phyloP scores from a whole-genome alignment of 1,284 basidiomycete genomes.

The Ceratobasidium sp. region DNA sequence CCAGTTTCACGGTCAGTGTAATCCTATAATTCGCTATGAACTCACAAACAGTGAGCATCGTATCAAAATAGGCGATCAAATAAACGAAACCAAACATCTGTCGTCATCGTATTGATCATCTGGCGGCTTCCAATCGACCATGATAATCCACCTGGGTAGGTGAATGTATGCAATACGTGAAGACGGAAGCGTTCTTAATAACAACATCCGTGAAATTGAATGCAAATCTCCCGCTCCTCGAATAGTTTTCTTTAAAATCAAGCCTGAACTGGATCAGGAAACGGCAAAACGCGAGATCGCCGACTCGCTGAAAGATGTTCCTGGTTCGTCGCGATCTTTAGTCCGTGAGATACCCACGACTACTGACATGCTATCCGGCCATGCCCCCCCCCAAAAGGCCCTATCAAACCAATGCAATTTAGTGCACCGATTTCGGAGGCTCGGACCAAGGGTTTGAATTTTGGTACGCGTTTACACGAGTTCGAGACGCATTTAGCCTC shows the following conservation, averaged over 20 bases:
- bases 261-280: neutral
- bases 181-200: neutral
- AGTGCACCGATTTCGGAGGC: neutral
- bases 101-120: neutral
- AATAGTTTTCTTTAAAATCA: neutral
- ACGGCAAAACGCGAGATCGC: neutral
- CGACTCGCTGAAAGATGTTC: neutral
- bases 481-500: too few species aligned
- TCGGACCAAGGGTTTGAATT: neutral
- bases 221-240: neutral
- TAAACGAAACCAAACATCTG: neutral
- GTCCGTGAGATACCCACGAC: neutral
- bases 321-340: neutral
- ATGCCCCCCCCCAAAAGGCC: neutral
- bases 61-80: neutral
- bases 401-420: neutral
- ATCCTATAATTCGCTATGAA: too few species aligned
- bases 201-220: too few species aligned
- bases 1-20: too few species aligned
- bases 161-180: neutral
- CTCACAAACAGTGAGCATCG: too few species aligned
- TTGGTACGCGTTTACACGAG: too few species aligned
- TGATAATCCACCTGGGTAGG: conserved; percentile 8
- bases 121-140: neutral
- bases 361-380: neutral